These are phyloP conservation scores for Pseudopithomyces maydicus DNA, from an alignment of 2,329 filamentous ascomycete species.

Conservation along the genomic window DNA sequence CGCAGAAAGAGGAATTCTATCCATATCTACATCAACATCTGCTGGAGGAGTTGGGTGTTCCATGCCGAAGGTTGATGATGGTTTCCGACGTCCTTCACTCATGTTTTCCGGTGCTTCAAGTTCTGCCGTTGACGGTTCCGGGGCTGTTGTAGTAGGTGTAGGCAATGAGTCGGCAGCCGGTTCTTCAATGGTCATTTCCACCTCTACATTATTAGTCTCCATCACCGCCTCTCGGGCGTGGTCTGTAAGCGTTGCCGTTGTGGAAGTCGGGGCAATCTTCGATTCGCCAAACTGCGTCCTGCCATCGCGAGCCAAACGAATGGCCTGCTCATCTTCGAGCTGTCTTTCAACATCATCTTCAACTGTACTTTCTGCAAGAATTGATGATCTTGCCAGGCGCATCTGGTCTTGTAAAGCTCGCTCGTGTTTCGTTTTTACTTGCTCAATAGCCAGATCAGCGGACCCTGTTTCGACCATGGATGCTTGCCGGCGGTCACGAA, in stretches of 20 bases:
- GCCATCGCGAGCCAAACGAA: conserved; percentile 41
- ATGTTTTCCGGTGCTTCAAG: conserved; percentile 26
- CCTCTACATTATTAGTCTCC: conserved; percentile 11
- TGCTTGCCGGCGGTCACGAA: conserved; percentile 41
- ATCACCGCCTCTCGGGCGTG: conserved; percentile 25
- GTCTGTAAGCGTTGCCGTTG: conserved; percentile 29
- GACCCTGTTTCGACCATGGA: conserved; percentile 31
- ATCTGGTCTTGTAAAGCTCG: conserved; percentile 56
- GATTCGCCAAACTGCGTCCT: conserved; percentile 32
- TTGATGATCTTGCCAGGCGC: conserved; percentile 49
- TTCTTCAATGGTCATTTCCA: conserved; percentile 19
- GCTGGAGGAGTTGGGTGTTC: conserved; percentile 44
- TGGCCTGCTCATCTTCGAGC: conserved; percentile 59
- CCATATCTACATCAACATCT: conserved; percentile 42
- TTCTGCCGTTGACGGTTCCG: conserved; percentile 33
- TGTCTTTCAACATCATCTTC: conserved; percentile 65
- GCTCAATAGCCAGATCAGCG: conserved; percentile 43
- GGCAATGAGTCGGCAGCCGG: conserved; percentile 40
- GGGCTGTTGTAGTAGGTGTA: conserved; percentile 40
- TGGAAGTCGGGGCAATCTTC: conserved; percentile 10
- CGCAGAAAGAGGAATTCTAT: conserved; percentile 24
- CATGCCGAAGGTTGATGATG: conserved; percentile 9
- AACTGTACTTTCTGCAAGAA: conserved; percentile 51
- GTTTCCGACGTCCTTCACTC: conserved; percentile 14
- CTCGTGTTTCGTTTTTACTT: conserved; percentile 60